These are phyloP conservation scores for Laguncularia racemosa DNA, from an alignment of 345 rosid genomes.

Conservation along the genomic window DNA sequence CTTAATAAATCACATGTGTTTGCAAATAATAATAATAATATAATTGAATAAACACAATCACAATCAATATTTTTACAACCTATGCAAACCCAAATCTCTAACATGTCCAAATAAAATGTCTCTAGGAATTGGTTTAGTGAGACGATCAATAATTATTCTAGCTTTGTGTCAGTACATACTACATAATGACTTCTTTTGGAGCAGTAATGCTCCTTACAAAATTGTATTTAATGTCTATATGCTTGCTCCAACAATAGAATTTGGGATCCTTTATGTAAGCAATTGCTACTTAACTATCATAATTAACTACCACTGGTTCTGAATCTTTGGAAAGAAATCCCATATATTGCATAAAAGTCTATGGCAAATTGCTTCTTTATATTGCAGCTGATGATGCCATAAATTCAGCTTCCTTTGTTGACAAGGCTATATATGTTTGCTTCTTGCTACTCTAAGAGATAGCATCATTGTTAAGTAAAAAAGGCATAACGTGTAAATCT, in stretches of 20 bases:
- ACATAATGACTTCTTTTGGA: neutral
- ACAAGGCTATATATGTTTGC: slow-evolving; percentile 1
- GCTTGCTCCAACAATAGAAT: neutral
- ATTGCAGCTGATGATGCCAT: neutral
- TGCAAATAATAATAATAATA: too few species aligned
- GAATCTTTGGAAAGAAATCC: neutral
- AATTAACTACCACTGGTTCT: neutral
- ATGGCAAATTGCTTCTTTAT: neutral
- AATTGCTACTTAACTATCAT: neutral
- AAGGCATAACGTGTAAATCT: too few species aligned
- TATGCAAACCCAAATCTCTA: too few species aligned
- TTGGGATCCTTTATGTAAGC: neutral
- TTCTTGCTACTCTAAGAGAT: slow-evolving; percentile 1
- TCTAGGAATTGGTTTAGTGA: neutral
- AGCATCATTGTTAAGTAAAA: neutral
- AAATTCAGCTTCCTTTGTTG: neutral
- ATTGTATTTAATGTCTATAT: neutral
- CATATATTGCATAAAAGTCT: neutral
- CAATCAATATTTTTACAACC: too few species aligned
- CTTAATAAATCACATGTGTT: too few species aligned
- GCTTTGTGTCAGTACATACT: neutral
- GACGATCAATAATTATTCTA: neutral
- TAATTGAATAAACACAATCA: too few species aligned
- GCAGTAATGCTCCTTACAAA: neutral
- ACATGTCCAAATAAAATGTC: too few species aligned